phyloP scores from a whole-genome alignment of 768 basidiomycete species.

The Rhodocollybia butyracea region DNA sequence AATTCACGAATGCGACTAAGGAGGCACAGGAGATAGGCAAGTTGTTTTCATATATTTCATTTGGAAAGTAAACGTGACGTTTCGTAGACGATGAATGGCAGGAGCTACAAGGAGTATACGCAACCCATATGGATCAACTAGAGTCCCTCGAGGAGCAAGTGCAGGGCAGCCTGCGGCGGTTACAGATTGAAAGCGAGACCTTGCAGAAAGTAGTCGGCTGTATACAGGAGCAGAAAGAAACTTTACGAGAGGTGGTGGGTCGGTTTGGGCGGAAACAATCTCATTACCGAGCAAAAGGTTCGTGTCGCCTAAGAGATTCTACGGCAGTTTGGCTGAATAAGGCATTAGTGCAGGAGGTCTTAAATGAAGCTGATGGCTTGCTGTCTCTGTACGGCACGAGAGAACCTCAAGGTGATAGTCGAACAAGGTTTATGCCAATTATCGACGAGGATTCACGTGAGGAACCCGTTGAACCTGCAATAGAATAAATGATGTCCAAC shows the following conservation, averaged over 20 bases:
- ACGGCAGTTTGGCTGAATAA: neutral
- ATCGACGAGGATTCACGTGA: slow-evolving; percentile 5
- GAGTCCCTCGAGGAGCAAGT: slow-evolving; percentile 56
- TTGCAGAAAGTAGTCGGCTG: slow-evolving; percentile 39
- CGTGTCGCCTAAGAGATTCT: neutral
- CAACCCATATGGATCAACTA: slow-evolving; percentile 61
- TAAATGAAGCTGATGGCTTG: slow-evolving; percentile 37
- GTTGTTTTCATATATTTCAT: slow-evolving; percentile 7
- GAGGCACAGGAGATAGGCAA: slow-evolving; percentile 37
- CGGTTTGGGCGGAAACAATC: slow-evolving; percentile 25
- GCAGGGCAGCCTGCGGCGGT: slow-evolving; percentile 36
- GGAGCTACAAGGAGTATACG: slow-evolving; percentile 50
- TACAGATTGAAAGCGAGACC: slow-evolving; percentile 42
- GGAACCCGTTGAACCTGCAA: neutral
- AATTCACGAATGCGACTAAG: slow-evolving; percentile 37
- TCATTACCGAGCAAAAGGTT: slow-evolving; percentile 42
- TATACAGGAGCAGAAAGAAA: slow-evolving; percentile 36
- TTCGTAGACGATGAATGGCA: slow-evolving; percentile 57
- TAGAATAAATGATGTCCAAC: slow-evolving; percentile 2
- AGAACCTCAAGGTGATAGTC: slow-evolving; percentile 1
- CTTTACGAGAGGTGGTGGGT: slow-evolving; percentile 27
- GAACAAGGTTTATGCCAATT: slow-evolving; percentile 3
- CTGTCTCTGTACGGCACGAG: slow-evolving; percentile 26
- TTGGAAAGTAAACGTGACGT: neutral
- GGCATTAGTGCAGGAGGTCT: slow-evolving; percentile 36